phyloP scores from a whole-genome alignment of 352 stramenopile species.

The Phytophthora lateralis region DNA sequence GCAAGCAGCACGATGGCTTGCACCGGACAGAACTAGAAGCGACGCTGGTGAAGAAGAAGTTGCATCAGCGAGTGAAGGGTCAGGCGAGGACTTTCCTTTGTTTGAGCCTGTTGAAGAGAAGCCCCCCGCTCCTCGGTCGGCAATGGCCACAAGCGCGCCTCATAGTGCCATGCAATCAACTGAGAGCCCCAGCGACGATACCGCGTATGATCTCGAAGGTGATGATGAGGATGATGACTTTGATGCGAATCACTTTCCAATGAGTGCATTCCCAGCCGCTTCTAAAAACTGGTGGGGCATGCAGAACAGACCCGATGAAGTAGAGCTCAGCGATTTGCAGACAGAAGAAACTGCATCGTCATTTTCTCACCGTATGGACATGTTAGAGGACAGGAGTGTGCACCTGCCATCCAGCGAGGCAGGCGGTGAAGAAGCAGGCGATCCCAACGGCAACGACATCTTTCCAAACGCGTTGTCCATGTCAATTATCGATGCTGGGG shows the following conservation, averaged over 20 bases:
- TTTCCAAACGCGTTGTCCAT: constrained; percentile 70
- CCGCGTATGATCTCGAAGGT: constrained; percentile 15
- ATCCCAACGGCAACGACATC: constrained; percentile 23
- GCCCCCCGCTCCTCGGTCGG: constrained; percentile 4
- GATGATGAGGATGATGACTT: constrained; percentile 50
- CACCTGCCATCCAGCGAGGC: constrained; percentile 30
- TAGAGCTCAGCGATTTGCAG: constrained; percentile 79
- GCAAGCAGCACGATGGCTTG: constrained; percentile 70
- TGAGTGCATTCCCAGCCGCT: constrained; percentile 58
- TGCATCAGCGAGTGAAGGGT: constrained; percentile 16
- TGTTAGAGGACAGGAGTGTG: constrained; percentile 47
- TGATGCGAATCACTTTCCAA: constrained; percentile 49
- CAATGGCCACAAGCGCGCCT: background rate
- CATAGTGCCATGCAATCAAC: constrained; percentile 8
- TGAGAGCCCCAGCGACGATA: constrained; percentile 12
- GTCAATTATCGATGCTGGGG: constrained; percentile 78
- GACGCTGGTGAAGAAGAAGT: constrained; percentile 11
- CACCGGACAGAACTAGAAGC: constrained; percentile 22
- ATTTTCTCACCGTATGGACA: constrained; percentile 68
- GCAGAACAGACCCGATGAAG: constrained; percentile 45
- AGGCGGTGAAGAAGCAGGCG: constrained; percentile 20
- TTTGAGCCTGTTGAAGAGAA: constrained; percentile 65
- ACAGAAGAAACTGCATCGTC: constrained; percentile 75
- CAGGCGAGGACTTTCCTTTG: constrained; percentile 25
- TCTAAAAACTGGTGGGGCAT: constrained; percentile 83